Percentiles rank a stretch among this genome's conserved stretches.
phyloP scores from a whole-genome alignment of 768 basidiomycete species.

The Lactifluus subvellereus region DNA sequence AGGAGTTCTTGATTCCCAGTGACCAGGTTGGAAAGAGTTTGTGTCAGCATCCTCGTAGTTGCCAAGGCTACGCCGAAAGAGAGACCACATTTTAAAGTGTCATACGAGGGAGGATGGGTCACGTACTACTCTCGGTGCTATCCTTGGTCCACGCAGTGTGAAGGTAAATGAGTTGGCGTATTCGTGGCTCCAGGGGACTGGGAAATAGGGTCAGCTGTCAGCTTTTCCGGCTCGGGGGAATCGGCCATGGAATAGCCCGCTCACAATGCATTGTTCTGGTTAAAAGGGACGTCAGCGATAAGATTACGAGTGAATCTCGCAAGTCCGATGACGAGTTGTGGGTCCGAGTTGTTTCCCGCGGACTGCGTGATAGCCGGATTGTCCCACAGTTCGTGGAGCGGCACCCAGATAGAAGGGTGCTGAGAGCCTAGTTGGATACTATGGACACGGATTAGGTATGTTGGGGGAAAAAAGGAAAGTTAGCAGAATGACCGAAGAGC shows the following conservation, averaged over 20 bases:
- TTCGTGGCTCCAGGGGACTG: conserved; percentile 66
- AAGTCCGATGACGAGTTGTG: conserved; percentile 33
- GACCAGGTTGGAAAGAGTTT: conserved; percentile 79
- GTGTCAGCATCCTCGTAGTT: conserved; percentile 61
- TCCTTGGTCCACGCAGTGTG: conserved; percentile 76
- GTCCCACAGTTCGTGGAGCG: conserved; percentile 42
- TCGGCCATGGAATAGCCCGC: conserved; percentile 29
- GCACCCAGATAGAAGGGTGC: conserved; percentile 18
- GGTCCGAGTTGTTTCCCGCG: conserved; percentile 41
- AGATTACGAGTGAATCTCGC: conserved; percentile 82
- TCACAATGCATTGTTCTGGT: conserved; percentile 72
- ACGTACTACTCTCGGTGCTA: conserved; percentile 41
- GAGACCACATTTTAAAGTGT: neutral
- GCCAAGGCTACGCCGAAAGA: conserved; percentile 45
- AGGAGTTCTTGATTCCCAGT: conserved; percentile 62
- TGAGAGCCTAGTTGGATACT: conserved; percentile 18
- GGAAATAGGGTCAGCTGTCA: neutral
- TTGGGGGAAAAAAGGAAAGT: neutral
- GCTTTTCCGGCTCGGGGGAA: neutral
- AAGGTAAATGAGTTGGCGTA: conserved; percentile 61
- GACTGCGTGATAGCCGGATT: conserved; percentile 24
- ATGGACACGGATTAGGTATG: neutral
- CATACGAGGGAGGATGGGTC: neutral
- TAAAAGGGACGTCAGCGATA: conserved; percentile 65
- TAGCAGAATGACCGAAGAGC: conserved; percentile 11